These are phyloP conservation scores for Domatiomyces globalis DNA, from an alignment of 2,329 filamentous ascomycete genomes.

Conservation along the genomic window DNA sequence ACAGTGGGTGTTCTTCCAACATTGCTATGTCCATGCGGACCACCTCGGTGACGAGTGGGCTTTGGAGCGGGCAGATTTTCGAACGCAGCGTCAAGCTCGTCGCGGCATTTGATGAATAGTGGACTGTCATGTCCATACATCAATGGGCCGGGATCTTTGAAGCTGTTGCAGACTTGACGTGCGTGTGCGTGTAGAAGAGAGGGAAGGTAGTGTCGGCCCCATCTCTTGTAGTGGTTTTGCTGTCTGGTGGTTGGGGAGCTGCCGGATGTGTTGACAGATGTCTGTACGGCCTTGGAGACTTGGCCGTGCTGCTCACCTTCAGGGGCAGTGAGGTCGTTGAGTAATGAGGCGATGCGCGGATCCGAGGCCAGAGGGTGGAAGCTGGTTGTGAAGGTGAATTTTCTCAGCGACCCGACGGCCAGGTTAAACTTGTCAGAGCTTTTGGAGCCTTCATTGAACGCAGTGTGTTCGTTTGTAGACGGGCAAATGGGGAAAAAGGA, in stretches of 20 bases:
- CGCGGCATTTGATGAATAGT: constrained; percentile 39
- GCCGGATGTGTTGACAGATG: not conserved
- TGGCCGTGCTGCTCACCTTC: constrained; percentile 3
- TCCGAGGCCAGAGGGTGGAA: not conserved
- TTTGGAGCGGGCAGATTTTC: constrained; percentile 22
- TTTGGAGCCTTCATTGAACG: not conserved
- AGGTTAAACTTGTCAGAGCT: not conserved
- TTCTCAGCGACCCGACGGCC: not conserved
- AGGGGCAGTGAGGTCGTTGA: not conserved
- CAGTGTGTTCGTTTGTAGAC: not conserved
- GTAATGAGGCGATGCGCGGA: not conserved
- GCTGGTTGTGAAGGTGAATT: not conserved
- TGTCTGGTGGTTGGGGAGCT: not conserved
- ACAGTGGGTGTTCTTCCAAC: not conserved
- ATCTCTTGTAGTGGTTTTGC: constrained; percentile 31
- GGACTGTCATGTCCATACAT: constrained; percentile 39
- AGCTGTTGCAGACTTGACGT: constrained; percentile 46
- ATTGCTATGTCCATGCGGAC: not conserved
- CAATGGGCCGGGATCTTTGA: constrained; percentile 47
- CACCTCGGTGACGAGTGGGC: constrained; percentile 10
- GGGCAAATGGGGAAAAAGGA: constrained; percentile 26
- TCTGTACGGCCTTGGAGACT: constrained; percentile 9
- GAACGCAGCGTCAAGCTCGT: constrained; percentile 34
- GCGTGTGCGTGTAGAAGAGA: constrained; percentile 43
- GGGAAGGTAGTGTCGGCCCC: constrained; percentile 46